Base-by-base conservation (phyloP, 768 basidiomycete genomes). In the Polyporus arcularius region DNA sequence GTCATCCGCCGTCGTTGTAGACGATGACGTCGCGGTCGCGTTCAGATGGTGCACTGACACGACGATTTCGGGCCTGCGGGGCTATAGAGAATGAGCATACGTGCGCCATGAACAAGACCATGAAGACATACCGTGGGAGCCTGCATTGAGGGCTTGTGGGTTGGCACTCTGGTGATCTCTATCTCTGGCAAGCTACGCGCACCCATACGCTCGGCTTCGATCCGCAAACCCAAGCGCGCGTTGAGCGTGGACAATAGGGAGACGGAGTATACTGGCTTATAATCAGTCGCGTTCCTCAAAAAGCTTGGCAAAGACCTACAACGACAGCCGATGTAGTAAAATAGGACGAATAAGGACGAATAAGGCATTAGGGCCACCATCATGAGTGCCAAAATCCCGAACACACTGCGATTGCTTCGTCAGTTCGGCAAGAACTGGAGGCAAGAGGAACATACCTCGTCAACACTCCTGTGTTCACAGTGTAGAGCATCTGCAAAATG, bases 251-350 rank as follows among this genome's bases (percentile, higher is more conserved):
- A 51, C 4, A 59, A 38, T 10, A 59, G 45, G 7, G 58, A 59
- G 16, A 59, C 52, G 6, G 52, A 38, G 53, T 59, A 59, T 10
- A 59, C 58, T 59, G 46, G 21, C 6, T 12, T 0, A 30, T 28
- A 9, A 16, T 55, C 43, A 55, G 43, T 18, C 4, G 18, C 12
- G 8, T 26, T 4, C 12, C 7, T 8, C 46, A 1, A 11, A 12
- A 5, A 48, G 46, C 12, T 26, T 9, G 5, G 21, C 31, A 16
- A 2, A 53, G 7, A 48, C 58, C 15, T 43, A 59, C 58, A 40
- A 15, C 45, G 32, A 32, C 52, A 52, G 43, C 58, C 58, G 26
- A 59, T 59, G 28, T 59, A 59, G 30, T 59, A 59, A 45, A 59
- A 59, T 38, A 53, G 47, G 7, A 59, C 52, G 52, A 59, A 59